Percentiles rank a stretch among this genome's conserved stretches.
These are phyloP conservation scores for Astragalus membranaceus DNA, from an alignment of 306 rosid genomes.

Conservation along the genomic window DNA sequence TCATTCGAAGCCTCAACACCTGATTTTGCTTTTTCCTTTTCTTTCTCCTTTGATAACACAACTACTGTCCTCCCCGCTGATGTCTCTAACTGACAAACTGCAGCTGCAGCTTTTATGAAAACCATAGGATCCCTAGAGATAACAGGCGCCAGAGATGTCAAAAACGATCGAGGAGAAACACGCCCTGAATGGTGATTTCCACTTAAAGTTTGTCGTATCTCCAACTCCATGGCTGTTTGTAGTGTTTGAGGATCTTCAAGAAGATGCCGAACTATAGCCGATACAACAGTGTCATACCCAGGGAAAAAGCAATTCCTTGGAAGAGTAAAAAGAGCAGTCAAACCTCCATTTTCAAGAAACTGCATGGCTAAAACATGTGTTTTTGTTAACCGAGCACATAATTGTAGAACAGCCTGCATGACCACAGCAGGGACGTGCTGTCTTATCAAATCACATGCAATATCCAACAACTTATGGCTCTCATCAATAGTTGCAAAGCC, in stretches of 20 bases:
- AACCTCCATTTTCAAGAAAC: conserved; percentile 93
- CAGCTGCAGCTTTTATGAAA: conserved; percentile 91
- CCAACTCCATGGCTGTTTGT: conserved; percentile 96
- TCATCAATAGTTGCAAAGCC: conserved; percentile 83
- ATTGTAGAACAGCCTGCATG: conserved; percentile 97
- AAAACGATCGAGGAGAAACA: conserved; percentile 61
- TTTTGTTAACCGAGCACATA: conserved; percentile 93
- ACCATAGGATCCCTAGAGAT: conserved; percentile 92
- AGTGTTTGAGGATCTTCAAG: conserved; percentile 98
- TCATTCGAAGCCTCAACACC: conserved; percentile 73
- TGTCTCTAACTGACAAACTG: conserved; percentile 88
- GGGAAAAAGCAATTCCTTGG: conserved; percentile 85
- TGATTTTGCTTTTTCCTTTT: conserved; percentile 72
- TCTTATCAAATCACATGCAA: conserved; percentile 90
- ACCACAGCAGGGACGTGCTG: conserved; percentile 84
- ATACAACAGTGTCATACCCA: conserved; percentile 93
- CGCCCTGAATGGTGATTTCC: conserved; percentile 87
- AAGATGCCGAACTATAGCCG: conserved; percentile 94
- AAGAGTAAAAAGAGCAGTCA: conserved; percentile 73
- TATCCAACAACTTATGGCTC: conserved; percentile 57
- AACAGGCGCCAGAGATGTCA: conserved; percentile 89
- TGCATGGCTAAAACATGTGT: conserved; percentile 73
- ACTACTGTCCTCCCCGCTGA: conserved; percentile 85
- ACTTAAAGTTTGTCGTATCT: conserved; percentile 75
- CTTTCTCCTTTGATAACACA: conserved; percentile 81